Percentiles rank a stretch among this genome's conserved stretches.
These are phyloP conservation scores for Hanseniaspora lachancei DNA, from an alignment of 805 yeast genomes.

Conservation along the genomic window DNA sequence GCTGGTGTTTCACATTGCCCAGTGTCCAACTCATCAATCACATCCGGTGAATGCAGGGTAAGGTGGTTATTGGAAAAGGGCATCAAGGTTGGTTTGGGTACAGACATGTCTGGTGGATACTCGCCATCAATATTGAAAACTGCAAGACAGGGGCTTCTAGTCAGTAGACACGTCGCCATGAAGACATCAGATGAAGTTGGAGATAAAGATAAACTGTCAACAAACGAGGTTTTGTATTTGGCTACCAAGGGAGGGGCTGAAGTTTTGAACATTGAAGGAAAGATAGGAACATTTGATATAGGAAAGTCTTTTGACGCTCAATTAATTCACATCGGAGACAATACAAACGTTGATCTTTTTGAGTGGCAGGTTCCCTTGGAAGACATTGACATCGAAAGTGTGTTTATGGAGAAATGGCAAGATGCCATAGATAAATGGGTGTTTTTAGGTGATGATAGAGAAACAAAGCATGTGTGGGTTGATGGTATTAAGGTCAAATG, in stretches of 20 bases:
- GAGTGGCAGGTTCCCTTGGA: slow-evolving; percentile 49
- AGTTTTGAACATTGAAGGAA: slow-evolving; percentile 44
- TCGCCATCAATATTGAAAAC: slow-evolving; percentile 50
- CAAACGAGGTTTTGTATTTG: slow-evolving; percentile 61
- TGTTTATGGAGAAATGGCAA: slow-evolving; percentile 33
- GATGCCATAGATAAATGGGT: slow-evolving; percentile 77
- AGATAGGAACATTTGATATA: slow-evolving; percentile 54
- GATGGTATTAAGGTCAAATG: slow-evolving; percentile 49
- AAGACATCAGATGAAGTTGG: slow-evolving; percentile 27
- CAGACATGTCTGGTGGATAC: slow-evolving; percentile 70
- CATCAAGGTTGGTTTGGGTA: slow-evolving; percentile 68
- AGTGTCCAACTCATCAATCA: slow-evolving; percentile 70
- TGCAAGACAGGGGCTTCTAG: slow-evolving; percentile 58
- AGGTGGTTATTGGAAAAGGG: slow-evolving; percentile 50
- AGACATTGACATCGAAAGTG: slow-evolving; percentile 13
- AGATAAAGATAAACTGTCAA: slow-evolving; percentile 34
- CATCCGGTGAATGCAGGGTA: slow-evolving; percentile 83
- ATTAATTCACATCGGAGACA: slow-evolving; percentile 47
- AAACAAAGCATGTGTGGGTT: slow-evolving; percentile 69
- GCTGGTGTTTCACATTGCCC: slow-evolving; percentile 90
- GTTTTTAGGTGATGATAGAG: slow-evolving; percentile 87
- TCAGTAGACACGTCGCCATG: slow-evolving; percentile 60
- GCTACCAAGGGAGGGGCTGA: slow-evolving; percentile 87
- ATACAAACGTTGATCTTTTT: slow-evolving; percentile 61
- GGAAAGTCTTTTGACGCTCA: slow-evolving; percentile 84